A percentile compares a stretch with the other conserved stretches of the same genome.
These are phyloP conservation scores for Stylonectria norvegica DNA, from an alignment of 2,329 filamentous ascomycete species.

Conservation along the genomic window DNA sequence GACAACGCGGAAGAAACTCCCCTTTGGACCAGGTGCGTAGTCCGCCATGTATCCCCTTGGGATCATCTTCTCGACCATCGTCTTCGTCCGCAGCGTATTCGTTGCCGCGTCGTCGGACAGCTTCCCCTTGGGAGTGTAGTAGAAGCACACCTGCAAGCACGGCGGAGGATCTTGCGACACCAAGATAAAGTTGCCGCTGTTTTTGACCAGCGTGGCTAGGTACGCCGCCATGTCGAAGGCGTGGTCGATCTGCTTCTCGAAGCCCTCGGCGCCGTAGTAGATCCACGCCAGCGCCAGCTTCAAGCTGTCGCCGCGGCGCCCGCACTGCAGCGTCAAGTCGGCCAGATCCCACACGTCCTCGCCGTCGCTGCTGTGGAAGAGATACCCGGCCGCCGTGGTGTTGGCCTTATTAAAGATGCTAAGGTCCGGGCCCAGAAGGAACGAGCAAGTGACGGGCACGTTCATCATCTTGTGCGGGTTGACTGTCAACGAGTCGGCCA, in stretches of 20 bases:
- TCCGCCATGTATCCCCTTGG: slow-evolving; percentile 57
- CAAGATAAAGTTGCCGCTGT: slow-evolving; percentile 61
- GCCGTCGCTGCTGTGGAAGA: slow-evolving; percentile 63
- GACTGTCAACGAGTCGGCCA: slow-evolving; percentile 78
- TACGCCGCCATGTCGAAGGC: slow-evolving; percentile 70
- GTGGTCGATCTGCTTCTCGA: slow-evolving; percentile 64
- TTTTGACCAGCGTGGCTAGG: slow-evolving; percentile 58
- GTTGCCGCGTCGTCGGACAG: slow-evolving; percentile 40
- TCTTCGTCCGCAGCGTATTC: slow-evolving; percentile 49
- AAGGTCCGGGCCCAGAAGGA: slow-evolving; percentile 76
- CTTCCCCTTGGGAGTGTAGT: slow-evolving; percentile 61
- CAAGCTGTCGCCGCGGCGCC: slow-evolving; percentile 76
- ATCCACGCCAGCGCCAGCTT: slow-evolving; percentile 88
- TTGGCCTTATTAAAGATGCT: slow-evolving; percentile 77
- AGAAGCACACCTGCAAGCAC: slow-evolving; percentile 94
- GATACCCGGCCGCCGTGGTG: slow-evolving; percentile 80
- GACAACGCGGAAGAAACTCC: slow-evolving; percentile 58
- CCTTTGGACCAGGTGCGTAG: slow-evolving; percentile 54
- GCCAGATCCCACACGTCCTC: slow-evolving; percentile 81
- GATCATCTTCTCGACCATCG: slow-evolving; percentile 48
- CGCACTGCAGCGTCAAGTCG: slow-evolving; percentile 90
- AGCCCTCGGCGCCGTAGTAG: slow-evolving; percentile 78
- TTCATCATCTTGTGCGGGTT: slow-evolving; percentile 99
- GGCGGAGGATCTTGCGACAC: slow-evolving; percentile 75
- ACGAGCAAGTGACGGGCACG: slow-evolving; percentile 85